Evolutionary conservation across 768 basidiomycete species (phyloP), one percentile per base, ranked within the genome.

Genomic region (Mycena metata): DNA sequence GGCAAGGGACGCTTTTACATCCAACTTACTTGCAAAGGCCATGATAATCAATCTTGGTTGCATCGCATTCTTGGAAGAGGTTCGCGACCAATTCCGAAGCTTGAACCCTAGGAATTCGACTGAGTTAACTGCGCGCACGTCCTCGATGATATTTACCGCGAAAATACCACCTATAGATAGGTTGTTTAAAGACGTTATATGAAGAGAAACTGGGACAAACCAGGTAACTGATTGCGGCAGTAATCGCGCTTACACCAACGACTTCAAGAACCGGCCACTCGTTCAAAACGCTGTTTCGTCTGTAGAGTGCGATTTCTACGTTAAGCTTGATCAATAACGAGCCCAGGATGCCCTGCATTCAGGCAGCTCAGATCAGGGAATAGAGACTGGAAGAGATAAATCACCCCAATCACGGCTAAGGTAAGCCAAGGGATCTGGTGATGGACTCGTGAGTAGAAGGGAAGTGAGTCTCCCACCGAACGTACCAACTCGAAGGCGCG

Each of bases 51-150:
- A 85, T 85, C 73, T 88, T 90, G 6, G 79, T 79, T 11, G 89
- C 79, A 74, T 91, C 89, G 74, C 95, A 96, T 78, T 96, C 94
- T 70, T 90, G 89, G 78, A 96, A 92, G 15, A 96, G 86, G 72
- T 91, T 92, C 12, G 92, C 88, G 9, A 96, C 95, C 23, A 96
- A 83, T 75, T 95, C 93, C 0, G 93, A 94, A 2, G 90, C 83
- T 75, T 91, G 91, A 7, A 89, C 91, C 52, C 91, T 90, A 63
- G 8, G 46, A 36, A 59, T 43, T 21, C 36, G 41, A 47, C 24
- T 54, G 26, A 58, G 39, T 33, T 26, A 21, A 13, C n/a, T 19
- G 35, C 8, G 16, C 15, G 19, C 11, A 45, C 5, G 4, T 10
- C 19, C n/a, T 41, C 16, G 30, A 58, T 45, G 12, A 45, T 39